Evolutionary conservation across 2,329 filamentous ascomycete genomes (phyloP).

Genomic region (Curvularia hawaiiensis): DNA sequence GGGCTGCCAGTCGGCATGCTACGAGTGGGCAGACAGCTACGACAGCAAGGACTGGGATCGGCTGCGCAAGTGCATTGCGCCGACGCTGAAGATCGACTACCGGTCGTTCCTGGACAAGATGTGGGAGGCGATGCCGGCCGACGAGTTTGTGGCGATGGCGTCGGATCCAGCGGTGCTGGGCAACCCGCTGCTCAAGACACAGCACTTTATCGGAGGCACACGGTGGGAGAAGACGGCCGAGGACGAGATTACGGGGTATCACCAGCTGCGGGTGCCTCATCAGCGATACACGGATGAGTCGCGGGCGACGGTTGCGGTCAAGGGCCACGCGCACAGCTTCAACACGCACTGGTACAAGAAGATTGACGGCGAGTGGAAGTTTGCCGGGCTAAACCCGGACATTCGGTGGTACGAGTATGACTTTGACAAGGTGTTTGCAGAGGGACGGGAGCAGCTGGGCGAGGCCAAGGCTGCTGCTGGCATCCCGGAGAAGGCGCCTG

Average conservation of each 20-base stretch:
- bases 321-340: slow-evolving; percentile 62
- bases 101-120: slow-evolving; percentile 59
- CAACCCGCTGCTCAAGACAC: slow-evolving; percentile 59
- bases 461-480: slow-evolving; percentile 51
- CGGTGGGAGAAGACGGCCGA: slow-evolving; percentile 58
- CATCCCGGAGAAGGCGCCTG: slow-evolving; percentile 32
- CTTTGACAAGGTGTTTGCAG: slow-evolving; percentile 60
- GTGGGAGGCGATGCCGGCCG: slow-evolving; percentile 62
- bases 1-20: slow-evolving; percentile 56
- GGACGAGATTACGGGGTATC: slow-evolving; percentile 57
- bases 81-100: slow-evolving; percentile 72
- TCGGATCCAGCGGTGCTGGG: slow-evolving; percentile 60
- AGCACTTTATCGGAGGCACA: slow-evolving; percentile 62
- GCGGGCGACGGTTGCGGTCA: slow-evolving; percentile 54
- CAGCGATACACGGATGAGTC: slow-evolving; percentile 59
- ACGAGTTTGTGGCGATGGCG: slow-evolving; percentile 59
- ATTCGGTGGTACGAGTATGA: slow-evolving; percentile 63
- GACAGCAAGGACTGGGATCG: slow-evolving; percentile 70
- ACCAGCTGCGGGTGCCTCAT: slow-evolving; percentile 64
- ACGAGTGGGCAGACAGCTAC: slow-evolving; percentile 70
- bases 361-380: slow-evolving; percentile 64
- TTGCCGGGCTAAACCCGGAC: slow-evolving; percentile 60
- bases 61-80: slow-evolving; percentile 65
- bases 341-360: slow-evolving; percentile 62
- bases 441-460: slow-evolving; percentile 53